A percentile compares a stretch with the other conserved stretches of the same genome.
Conservation (phyloP, 805 yeast genomes). For the Diddensiella transvaalensis region DNA sequence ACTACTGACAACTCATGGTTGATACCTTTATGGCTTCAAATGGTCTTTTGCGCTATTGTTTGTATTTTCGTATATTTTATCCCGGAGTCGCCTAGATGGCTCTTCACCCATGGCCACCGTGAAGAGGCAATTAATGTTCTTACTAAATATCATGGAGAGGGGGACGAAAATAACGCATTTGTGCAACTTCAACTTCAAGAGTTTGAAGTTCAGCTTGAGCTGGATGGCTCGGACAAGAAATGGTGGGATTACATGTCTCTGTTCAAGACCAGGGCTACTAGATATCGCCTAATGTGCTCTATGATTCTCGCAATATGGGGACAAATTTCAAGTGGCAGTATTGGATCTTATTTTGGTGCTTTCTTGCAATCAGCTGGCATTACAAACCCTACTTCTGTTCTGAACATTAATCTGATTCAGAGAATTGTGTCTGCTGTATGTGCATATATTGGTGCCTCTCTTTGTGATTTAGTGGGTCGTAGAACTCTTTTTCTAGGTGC, state of each 20-base stretch:
- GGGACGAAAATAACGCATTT: constrained; percentile 7
- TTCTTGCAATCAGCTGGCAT: constrained; percentile 13
- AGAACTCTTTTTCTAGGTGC: constrained; percentile 26
- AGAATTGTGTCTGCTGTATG: not conserved
- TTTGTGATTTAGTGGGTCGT: constrained; percentile 27
- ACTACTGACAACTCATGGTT: constrained; percentile 10
- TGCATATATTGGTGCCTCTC: constrained; percentile 19
- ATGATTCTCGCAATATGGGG: constrained; percentile 9
- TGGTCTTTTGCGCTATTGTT: constrained; percentile 6
- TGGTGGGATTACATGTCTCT: constrained; percentile 18
- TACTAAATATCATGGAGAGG: constrained; percentile 14
- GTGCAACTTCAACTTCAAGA: constrained; percentile 12
- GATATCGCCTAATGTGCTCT: constrained; percentile 12
- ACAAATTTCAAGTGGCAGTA: constrained; percentile 9
- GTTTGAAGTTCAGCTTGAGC: constrained; percentile 8
- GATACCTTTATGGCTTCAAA: constrained; percentile 15
- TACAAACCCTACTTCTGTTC: constrained; percentile 7
- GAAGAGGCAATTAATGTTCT: constrained; percentile 14
- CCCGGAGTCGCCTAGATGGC: constrained; percentile 21
- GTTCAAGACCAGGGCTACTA: constrained; percentile 13
- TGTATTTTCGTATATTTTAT: constrained; percentile 5
- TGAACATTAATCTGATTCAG: constrained; percentile 10
- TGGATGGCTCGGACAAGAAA: constrained; percentile 12
- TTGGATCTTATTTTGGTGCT: constrained; percentile 12
- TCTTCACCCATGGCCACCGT: constrained; percentile 11